phyloP scores from a whole-genome alignment of 495 filamentous ascomycete species.

The Penicillium pancosmium region DNA sequence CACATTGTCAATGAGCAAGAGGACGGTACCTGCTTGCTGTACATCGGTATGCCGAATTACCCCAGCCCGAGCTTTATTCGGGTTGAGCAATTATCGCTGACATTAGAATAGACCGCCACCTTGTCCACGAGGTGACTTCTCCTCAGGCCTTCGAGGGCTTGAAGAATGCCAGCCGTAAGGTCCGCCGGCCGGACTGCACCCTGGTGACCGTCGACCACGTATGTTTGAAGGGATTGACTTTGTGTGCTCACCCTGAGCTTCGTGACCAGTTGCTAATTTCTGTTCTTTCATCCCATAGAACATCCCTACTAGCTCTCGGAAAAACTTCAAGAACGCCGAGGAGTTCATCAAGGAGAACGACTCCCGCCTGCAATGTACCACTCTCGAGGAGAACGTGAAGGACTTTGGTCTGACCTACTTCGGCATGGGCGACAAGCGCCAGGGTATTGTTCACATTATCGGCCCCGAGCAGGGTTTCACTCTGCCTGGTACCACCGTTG shows the following conservation, averaged over 20 bases:
- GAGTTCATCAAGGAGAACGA: constrained; percentile 92
- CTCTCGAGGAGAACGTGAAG: constrained; percentile 96
- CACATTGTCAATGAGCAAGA: constrained; percentile 94
- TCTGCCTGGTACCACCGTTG: constrained; percentile 93
- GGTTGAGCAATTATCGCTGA: background rate
- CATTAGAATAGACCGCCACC: constrained; percentile 70
- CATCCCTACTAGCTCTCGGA: constrained; percentile 85
- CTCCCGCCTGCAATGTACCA: constrained; percentile 89
- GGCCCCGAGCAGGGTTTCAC: constrained; percentile 99
- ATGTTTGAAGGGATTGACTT: constrained; percentile 40
- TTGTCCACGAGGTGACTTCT: constrained; percentile 97
- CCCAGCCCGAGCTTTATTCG: background rate
- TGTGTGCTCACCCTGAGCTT: background rate
- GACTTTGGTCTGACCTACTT: constrained; percentile 97
- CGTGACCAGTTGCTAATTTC: background rate
- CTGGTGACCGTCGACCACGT: constrained; percentile 96
- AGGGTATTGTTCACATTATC: constrained; percentile 98
- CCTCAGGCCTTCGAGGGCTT: constrained; percentile 98
- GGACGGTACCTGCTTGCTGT: constrained; percentile 88
- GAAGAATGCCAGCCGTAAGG: constrained; percentile 79
- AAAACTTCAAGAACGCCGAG: constrained; percentile 82
- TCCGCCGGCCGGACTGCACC: constrained; percentile 94
- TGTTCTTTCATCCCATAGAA: constrained; percentile 57
- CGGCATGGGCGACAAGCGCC: constrained; percentile 91
- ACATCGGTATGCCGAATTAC: constrained; percentile 68